Conservation (phyloP, 306 rosid genomes). For the Aeschynomene evenia region DNA sequence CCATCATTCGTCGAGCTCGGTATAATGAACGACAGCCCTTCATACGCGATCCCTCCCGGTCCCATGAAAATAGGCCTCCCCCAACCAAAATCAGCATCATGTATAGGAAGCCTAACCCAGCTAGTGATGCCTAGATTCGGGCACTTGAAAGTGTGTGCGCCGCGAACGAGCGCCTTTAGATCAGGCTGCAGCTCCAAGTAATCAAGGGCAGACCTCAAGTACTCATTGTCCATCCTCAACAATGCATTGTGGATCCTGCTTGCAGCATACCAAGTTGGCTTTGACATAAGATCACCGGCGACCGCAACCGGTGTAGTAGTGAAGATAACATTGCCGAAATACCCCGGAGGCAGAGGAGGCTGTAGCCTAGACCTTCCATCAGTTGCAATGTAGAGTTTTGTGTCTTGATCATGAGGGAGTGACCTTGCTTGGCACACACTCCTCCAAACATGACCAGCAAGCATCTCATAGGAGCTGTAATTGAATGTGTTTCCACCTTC, state of each 20-base stretch:
- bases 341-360: constrained; percentile 81
- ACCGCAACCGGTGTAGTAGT: constrained; percentile 69
- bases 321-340: constrained; percentile 87
- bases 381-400: constrained; percentile 76
- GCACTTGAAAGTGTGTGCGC: constrained; percentile 78
- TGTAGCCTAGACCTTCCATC: constrained; percentile 82
- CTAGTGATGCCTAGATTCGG: constrained; percentile 96
- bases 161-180: constrained; percentile 75
- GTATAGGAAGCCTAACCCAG: constrained; percentile 85
- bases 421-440: constrained; percentile 63
- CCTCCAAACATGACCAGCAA: constrained; percentile 85
- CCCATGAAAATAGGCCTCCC: constrained; percentile 97
- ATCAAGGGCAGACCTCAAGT: constrained; percentile 81
- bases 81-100: constrained; percentile 97
- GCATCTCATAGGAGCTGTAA: constrained; percentile 84
- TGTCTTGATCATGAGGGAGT: constrained; percentile 69
- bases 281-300: constrained; percentile 68
- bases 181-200: constrained; percentile 85
- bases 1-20: constrained; percentile 73
- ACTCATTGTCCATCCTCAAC: constrained; percentile 62
- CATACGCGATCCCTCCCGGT: constrained; percentile 86
- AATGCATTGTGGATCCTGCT: constrained; percentile 68
- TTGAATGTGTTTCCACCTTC: constrained; percentile 58
- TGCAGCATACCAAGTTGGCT: constrained; percentile 84
- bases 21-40: constrained; percentile 69